A percentile compares a stretch with the other conserved stretches of the same genome.
phyloP scores from a whole-genome alignment of 2,329 filamentous ascomycete species.

The Curvularia eragrostidis region DNA sequence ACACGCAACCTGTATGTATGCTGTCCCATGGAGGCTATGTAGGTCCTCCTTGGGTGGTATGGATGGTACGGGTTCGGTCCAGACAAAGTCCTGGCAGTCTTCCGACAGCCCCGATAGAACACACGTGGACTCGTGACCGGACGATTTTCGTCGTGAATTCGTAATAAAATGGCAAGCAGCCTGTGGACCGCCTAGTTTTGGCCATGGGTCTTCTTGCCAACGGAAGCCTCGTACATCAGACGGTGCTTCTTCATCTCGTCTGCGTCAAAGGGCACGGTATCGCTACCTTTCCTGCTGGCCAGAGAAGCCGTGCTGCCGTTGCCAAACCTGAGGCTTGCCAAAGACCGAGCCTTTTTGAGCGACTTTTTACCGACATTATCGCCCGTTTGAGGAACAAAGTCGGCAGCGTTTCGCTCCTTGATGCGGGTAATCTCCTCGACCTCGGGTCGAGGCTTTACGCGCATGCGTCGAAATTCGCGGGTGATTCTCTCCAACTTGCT shows the following conservation, averaged over 20 bases:
- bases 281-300: slow-evolving; percentile 44
- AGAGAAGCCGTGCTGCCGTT: slow-evolving; percentile 44
- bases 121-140: slow-evolving; percentile 25
- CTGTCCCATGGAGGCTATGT: slow-evolving; percentile 1
- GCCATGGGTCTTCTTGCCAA: slow-evolving; percentile 18
- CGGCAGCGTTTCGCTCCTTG: slow-evolving; percentile 31
- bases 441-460: slow-evolving; percentile 58
- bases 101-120: slow-evolving; percentile 9
- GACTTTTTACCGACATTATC: slow-evolving; percentile 42
- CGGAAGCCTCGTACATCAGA: slow-evolving; percentile 43
- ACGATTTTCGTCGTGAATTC: slow-evolving; percentile 26
- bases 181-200: slow-evolving; percentile 10
- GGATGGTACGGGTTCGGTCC: slow-evolving; percentile 11
- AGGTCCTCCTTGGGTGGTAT: slow-evolving; percentile 4
- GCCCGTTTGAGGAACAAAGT: slow-evolving; percentile 22
- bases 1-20: background rate
- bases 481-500: slow-evolving; percentile 67
- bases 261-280: slow-evolving; percentile 43
- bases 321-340: slow-evolving; percentile 40
- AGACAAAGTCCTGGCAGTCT: slow-evolving; percentile 2
- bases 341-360: slow-evolving; percentile 47
- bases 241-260: slow-evolving; percentile 49
- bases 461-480: slow-evolving; percentile 65
- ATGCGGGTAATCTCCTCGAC: slow-evolving; percentile 56
- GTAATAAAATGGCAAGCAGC: slow-evolving; percentile 17